Percentiles rank a stretch among this genome's conserved stretches.
Conservation (phyloP, 2,329 filamentous ascomycete genomes). For the Alternaria conjuncta region DNA sequence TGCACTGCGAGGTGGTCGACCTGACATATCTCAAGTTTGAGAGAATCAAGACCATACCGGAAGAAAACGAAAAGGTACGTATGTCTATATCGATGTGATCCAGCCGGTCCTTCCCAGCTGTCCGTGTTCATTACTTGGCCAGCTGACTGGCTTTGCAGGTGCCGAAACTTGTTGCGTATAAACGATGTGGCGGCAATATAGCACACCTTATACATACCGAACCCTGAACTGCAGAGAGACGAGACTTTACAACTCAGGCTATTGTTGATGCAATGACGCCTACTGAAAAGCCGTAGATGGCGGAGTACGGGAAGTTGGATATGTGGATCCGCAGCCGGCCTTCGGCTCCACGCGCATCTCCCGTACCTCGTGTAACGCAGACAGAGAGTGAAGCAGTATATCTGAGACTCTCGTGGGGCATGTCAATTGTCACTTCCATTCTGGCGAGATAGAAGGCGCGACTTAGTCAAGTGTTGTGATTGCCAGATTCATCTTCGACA, state of each 20-base stretch:
- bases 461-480: neutral
- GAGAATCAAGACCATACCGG: neutral
- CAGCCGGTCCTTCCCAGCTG: neutral
- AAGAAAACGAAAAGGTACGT: neutral
- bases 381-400: neutral
- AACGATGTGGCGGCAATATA: neutral
- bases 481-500: neutral
- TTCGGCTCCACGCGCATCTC: conserved; percentile 31
- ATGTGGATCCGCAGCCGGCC: conserved; percentile 19
- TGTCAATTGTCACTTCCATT: neutral
- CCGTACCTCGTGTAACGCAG: conserved; percentile 19
- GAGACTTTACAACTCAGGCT: neutral
- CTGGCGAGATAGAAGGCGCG: neutral
- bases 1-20: neutral
- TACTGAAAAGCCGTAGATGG: conserved; percentile 12
- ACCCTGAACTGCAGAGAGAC: neutral
- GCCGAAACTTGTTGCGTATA: neutral
- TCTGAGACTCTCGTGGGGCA: neutral
- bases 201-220: neutral
- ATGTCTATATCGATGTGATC: neutral
- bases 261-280: neutral
- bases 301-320: conserved; percentile 18
- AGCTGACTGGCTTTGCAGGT: neutral
- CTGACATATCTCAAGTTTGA: neutral
- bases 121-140: neutral